Evolutionary conservation across 1,284 basidiomycete genomes (phyloP).

Genomic region (Ceratobasidium sp.): DNA sequence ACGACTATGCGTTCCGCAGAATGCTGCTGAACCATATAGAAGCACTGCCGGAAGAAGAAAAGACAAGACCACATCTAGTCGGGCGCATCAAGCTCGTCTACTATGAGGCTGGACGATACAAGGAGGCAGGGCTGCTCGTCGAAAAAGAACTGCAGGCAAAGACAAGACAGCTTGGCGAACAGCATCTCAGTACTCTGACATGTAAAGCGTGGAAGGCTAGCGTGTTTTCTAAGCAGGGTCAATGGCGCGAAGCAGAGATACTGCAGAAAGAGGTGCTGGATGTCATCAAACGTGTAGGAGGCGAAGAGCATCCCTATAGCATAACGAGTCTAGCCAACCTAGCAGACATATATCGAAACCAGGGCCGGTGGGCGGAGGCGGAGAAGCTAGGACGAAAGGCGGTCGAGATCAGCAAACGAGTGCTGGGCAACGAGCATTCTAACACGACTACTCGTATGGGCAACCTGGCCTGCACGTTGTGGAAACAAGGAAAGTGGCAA

Average conservation of each 20-base stretch:
- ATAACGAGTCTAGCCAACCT: conserved; percentile 34
- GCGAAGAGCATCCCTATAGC: conserved; percentile 40
- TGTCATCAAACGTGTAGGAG: conserved; percentile 21
- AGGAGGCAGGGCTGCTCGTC: neutral
- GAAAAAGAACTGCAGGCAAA: neutral
- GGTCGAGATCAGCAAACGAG: neutral
- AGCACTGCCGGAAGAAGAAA: neutral
- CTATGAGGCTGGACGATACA: neutral
- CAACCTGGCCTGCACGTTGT: conserved; percentile 16
- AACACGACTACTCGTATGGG: conserved; percentile 3
- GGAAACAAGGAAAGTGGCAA: conserved; percentile 10
- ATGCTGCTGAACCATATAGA: conserved; percentile 25
- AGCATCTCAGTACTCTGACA: conserved; percentile 6
- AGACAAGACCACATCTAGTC: neutral
- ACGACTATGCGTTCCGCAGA: conserved; percentile 14
- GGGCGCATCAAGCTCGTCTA: neutral
- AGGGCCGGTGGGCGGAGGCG: conserved; percentile 16
- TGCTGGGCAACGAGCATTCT: conserved; percentile 6
- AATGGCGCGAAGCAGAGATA: conserved; percentile 10
- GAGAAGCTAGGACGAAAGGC: neutral
- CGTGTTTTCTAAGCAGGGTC: neutral
- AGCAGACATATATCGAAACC: conserved; percentile 35
- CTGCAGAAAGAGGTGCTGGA: neutral
- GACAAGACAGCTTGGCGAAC: neutral
- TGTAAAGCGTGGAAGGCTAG: conserved; percentile 1